Percentiles rank a stretch among this genome's conserved stretches.
These are phyloP conservation scores for Leccinum arenicola DNA, from an alignment of 768 basidiomycete species.

Conservation along the genomic window DNA sequence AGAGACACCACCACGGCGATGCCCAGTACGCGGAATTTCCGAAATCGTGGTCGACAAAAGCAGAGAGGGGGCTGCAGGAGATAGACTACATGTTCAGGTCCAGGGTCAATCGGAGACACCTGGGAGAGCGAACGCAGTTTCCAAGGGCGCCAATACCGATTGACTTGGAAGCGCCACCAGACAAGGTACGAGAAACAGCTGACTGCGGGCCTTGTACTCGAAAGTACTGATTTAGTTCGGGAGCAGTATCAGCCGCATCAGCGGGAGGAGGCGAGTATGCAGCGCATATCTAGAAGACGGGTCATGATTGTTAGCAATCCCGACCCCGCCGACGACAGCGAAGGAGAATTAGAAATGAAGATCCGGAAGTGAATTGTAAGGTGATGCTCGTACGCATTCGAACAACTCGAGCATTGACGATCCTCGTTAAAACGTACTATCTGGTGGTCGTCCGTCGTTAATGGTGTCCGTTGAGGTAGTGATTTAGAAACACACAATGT, in stretches of 20 bases:
- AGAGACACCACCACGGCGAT: constrained; percentile 11
- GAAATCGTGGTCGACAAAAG: constrained; percentile 26
- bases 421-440: background rate
- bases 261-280: constrained; percentile 14
- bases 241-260: constrained; percentile 12
- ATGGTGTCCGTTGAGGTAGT: background rate
- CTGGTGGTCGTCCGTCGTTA: background rate
- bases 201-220: background rate
- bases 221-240: constrained; percentile 6
- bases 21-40: constrained; percentile 20
- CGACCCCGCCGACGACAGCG: constrained; percentile 29
- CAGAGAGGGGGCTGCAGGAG: constrained; percentile 25
- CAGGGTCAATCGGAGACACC: constrained; percentile 13
- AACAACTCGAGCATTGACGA: background rate
- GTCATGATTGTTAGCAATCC: constrained; percentile 31
- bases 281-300: constrained; percentile 22
- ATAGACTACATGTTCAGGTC: constrained; percentile 24
- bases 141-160: constrained; percentile 3
- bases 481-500: background rate
- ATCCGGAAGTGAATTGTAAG: constrained; percentile 10
- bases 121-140: constrained; percentile 7
- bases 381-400: background rate
- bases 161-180: constrained; percentile 13
- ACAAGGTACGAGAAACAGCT: constrained; percentile 15
- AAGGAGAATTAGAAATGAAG: constrained; percentile 21